phyloP scores from a whole-genome alignment of 2,329 filamentous ascomycete genomes.

The Tolypocladium ophioglossoides region DNA sequence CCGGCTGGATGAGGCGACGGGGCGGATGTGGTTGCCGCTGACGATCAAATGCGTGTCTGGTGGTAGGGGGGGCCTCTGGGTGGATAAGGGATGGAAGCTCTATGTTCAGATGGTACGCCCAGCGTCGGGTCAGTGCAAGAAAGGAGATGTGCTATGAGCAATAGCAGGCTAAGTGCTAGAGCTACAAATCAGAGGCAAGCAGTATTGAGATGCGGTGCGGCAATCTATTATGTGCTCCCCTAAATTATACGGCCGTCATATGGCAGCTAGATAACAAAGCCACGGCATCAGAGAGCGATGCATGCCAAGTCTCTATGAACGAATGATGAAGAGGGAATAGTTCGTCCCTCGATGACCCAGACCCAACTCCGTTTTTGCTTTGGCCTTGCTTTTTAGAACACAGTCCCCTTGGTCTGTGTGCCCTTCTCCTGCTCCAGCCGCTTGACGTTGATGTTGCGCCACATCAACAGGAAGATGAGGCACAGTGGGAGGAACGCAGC shows the following conservation, averaged over 20 bases:
- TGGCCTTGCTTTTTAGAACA: constrained; percentile 4
- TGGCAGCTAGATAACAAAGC: background rate
- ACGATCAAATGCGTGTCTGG: background rate
- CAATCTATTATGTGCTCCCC: background rate
- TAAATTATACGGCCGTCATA: background rate
- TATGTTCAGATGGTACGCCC: constrained; percentile 2
- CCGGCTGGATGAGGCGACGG: background rate
- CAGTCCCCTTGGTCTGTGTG: constrained; percentile 23
- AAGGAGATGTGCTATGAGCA: too few relatives aligned
- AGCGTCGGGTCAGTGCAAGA: background rate
- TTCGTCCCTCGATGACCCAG: background rate
- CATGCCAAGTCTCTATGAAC: background rate
- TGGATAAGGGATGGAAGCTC: background rate
- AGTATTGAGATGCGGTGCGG: too few relatives aligned
- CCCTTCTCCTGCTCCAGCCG: constrained; percentile 23
- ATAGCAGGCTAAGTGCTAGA: background rate
- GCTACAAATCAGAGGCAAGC: too few relatives aligned
- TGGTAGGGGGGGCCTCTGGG: background rate
- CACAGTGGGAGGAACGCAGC: constrained; percentile 24
- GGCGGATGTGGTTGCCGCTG: background rate
- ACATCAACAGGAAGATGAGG: constrained; percentile 22
- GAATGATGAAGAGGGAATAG: background rate
- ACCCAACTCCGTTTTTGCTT: background rate
- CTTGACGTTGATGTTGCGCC: constrained; percentile 30
- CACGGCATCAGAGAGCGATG: background rate